Percentiles rank a stretch among this genome's conserved stretches.
Evolutionary conservation across 257 asterid species (phyloP).

Genomic region (Schizonepeta tenuifolia): DNA sequence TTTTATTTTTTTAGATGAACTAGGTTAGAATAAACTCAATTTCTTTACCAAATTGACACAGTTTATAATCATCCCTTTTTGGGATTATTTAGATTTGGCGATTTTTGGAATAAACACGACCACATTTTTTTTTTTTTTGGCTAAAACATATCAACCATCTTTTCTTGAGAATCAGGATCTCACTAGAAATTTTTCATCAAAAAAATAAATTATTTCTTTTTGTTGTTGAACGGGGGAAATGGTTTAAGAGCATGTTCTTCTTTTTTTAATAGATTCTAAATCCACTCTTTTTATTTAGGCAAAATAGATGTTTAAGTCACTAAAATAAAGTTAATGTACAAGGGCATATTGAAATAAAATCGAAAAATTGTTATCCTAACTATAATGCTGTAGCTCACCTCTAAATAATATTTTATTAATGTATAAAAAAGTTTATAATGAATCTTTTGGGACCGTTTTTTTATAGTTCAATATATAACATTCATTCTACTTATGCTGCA

Average conservation of each 20-base stretch:
- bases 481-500: background rate
- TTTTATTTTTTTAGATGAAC: background rate
- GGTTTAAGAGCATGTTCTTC: background rate
- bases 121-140: too few species aligned
- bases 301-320: too few species aligned
- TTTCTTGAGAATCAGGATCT: too few species aligned
- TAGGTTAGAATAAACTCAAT: background rate
- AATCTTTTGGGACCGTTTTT: too few species aligned
- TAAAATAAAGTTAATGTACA: background rate
- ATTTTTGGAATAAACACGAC: background rate
- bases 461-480: too few species aligned
- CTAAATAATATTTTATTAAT: too few species aligned
- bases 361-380: too few species aligned
- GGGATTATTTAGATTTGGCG: background rate
- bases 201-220: background rate
- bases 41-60: background rate
- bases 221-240: too few species aligned
- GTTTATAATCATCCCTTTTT: background rate
- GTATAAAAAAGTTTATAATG: too few species aligned
- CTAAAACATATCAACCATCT: too few species aligned
- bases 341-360: too few species aligned
- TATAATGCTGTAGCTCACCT: background rate
- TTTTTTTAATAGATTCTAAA: background rate
- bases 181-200: too few species aligned
- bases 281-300: background rate